These are phyloP conservation scores for Phanerochaete sordida DNA, from an alignment of 768 basidiomycete species.

Conservation along the genomic window DNA sequence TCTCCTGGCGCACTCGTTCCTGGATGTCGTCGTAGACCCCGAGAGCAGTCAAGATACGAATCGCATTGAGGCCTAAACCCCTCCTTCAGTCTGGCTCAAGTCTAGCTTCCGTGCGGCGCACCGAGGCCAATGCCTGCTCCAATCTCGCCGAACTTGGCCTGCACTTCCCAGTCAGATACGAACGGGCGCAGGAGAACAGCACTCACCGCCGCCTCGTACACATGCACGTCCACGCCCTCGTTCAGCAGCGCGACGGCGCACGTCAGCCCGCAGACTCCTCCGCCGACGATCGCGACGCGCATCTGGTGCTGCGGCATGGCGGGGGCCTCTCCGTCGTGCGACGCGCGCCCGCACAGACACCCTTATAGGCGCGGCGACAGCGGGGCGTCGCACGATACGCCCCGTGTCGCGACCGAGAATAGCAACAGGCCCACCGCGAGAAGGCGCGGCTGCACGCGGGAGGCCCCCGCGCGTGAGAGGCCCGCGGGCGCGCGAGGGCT, in stretches of 20 bases:
- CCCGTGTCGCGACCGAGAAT: not conserved
- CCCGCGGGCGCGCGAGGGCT: no score
- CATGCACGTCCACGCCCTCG: constrained; percentile 2
- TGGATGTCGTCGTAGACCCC: constrained; percentile 6
- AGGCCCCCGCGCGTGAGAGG: not conserved
- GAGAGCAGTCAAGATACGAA: not conserved
- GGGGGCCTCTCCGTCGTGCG: no score
- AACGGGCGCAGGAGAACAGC: not conserved
- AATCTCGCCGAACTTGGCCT: constrained; percentile 12
- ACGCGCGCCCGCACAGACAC: not conserved
- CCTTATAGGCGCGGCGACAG: not conserved
- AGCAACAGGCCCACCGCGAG: not conserved
- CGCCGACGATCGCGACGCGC: constrained; percentile 7
- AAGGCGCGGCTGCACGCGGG: not conserved
- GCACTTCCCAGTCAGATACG: not conserved
- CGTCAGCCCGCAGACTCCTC: constrained; percentile 4
- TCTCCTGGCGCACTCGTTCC: not conserved
- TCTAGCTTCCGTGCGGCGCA: no score
- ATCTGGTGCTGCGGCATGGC: not conserved
- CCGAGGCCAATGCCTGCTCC: constrained; percentile 9
- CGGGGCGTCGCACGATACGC: no score
- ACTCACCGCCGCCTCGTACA: constrained; percentile 9
- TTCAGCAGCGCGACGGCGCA: constrained; percentile 5
- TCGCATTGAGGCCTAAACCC: not conserved
- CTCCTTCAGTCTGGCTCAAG: not conserved